Evolutionary conservation across 257 asterid genomes (phyloP), one percentile per base, ranked within the genome.

Genomic region (Cinchona pubescens): DNA sequence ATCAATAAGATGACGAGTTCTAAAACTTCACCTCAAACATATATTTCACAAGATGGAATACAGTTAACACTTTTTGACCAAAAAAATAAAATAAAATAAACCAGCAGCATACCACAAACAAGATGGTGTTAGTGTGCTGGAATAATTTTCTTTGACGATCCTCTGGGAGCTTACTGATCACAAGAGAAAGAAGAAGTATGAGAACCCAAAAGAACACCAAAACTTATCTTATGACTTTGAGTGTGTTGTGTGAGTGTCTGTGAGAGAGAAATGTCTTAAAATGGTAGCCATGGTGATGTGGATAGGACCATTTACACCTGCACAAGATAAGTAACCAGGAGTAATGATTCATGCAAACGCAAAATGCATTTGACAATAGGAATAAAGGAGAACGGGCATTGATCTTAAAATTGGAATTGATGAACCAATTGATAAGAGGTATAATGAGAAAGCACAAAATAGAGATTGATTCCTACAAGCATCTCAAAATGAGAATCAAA

Each of bases 231-330:
- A 40, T 40, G 3, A 40, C 10, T 5, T 0, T 40, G 45, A 0
- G 45, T 40, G 45, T 40, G 45, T 40, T 40, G 45, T 40, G 45
- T 40, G 45, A 1, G 45, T 2, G 45, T 4, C 16, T 38, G 53
- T 21, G 79, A 79, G 56, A 51, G 42, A 29, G 34, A 32, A 40
- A 63, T 67, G 80, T 83, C 90, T 82, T 74, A 84, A 75, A 40
- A 78, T 67, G 64, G 83, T 45, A 37, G 87, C 78, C 84, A 82
- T 76, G 53, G 82, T 78, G 62, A 84, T 80, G 72, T 80, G 87
- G 74, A 79, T 71, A 60, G 90, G 87, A 66, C 86, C 84, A 74
- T 84, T 82, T 49, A 86, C 85, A 81, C 88, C 87, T 84, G 86
- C 82, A 67, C 23, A 60, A 25, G 14, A 46, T 62, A 46, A 51